Percentiles rank a stretch among this genome's conserved stretches.
These are phyloP conservation scores for Dioscorea dumetorum DNA, from an alignment of 106 monocot species.

Conservation along the genomic window DNA sequence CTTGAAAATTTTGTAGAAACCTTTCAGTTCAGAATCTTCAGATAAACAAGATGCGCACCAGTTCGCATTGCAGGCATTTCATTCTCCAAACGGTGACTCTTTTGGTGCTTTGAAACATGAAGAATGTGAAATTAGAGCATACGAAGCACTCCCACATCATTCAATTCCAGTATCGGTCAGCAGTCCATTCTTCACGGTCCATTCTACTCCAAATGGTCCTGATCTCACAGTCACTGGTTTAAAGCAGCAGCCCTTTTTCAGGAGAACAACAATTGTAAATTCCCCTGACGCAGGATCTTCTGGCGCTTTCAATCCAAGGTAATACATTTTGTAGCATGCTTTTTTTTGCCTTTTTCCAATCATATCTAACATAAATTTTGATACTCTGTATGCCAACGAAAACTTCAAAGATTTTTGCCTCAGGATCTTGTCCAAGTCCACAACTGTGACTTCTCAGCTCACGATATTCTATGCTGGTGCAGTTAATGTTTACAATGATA, in stretches of 20 bases:
- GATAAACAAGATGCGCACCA: slow-evolving; percentile 17
- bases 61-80: slow-evolving; percentile 12
- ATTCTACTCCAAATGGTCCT: slow-evolving; percentile 18
- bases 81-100: slow-evolving; percentile 5
- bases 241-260: slow-evolving; percentile 34
- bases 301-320: slow-evolving; percentile 44
- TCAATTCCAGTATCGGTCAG: slow-evolving; percentile 5
- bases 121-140: slow-evolving; percentile 6
- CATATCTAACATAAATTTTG: no score
- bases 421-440: slow-evolving; percentile 28
- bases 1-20: slow-evolving; percentile 11
- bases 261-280: slow-evolving; percentile 6
- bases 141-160: slow-evolving; percentile 15
- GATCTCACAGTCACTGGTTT: slow-evolving; percentile 15
- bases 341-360: neutral
- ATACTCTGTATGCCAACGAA: neutral
- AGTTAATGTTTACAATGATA: slow-evolving; percentile 60
- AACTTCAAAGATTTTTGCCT: neutral
- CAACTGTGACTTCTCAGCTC: slow-evolving; percentile 29
- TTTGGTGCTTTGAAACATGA: slow-evolving; percentile 3
- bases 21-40: slow-evolving; percentile 1
- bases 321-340: neutral
- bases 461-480: slow-evolving; percentile 72
- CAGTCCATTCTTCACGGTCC: slow-evolving; percentile 35
- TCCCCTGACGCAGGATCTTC: slow-evolving; percentile 8